These are phyloP conservation scores for Exophiala bonariae DNA, from an alignment of 2,329 filamentous ascomycete genomes.

Conservation along the genomic window DNA sequence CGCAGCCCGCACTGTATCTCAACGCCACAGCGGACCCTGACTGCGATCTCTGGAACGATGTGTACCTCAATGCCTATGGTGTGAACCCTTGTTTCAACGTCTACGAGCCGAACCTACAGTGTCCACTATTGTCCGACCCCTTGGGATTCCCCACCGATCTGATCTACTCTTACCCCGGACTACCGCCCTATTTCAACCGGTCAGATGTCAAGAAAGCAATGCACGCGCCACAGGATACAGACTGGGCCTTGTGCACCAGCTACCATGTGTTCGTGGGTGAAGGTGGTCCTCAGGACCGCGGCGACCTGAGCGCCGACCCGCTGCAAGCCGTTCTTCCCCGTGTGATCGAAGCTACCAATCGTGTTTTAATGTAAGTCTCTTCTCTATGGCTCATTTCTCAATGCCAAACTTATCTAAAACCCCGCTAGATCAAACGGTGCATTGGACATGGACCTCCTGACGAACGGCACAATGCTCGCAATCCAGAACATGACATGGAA, in stretches of 20 bases:
- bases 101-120: constrained; percentile 72
- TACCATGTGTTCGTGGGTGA: constrained; percentile 19
- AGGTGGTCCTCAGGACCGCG: constrained; percentile 16
- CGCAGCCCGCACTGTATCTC: constrained; percentile 20
- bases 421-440: constrained; percentile 21
- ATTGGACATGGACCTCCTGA: constrained; percentile 19
- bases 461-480: constrained; percentile 19
- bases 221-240: constrained; percentile 54
- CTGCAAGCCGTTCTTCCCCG: constrained; percentile 18
- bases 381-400: neutral
- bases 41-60: constrained; percentile 29
- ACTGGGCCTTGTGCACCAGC: constrained; percentile 19
- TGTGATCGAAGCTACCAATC: constrained; percentile 23
- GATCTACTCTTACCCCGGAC: constrained; percentile 62
- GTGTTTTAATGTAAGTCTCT: constrained; percentile 19
- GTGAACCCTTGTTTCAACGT: constrained; percentile 76
- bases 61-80: constrained; percentile 30
- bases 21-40: constrained; percentile 20
- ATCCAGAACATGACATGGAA: constrained; percentile 27
- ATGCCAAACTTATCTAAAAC: neutral
- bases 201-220: constrained; percentile 68
- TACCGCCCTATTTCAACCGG: constrained; percentile 68
- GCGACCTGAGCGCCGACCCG: constrained; percentile 17
- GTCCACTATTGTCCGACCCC: constrained; percentile 68
- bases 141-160: constrained; percentile 67